A percentile compares a stretch with the other conserved stretches of the same genome.
These are phyloP conservation scores for Acer saccharum DNA, from an alignment of 345 rosid genomes.

Conservation along the genomic window DNA sequence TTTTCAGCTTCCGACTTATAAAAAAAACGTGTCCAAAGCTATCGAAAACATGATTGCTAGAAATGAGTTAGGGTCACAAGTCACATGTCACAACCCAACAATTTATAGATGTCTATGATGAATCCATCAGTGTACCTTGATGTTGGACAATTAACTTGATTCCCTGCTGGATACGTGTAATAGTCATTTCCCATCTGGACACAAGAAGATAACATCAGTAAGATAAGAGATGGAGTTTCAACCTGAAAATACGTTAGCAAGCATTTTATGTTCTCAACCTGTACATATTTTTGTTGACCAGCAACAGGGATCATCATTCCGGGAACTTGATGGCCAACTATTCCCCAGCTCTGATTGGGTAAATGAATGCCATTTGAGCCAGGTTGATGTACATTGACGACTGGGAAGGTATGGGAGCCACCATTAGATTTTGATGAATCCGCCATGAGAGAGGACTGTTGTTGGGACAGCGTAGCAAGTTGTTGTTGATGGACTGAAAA, in stretches of 20 bases:
- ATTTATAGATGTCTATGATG: background rate
- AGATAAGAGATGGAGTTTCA: slow-evolving; percentile 13
- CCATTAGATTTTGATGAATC: slow-evolving; percentile 32
- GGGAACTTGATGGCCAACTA: slow-evolving; percentile 38
- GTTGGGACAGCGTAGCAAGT: slow-evolving; percentile 48
- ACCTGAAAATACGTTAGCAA: background rate
- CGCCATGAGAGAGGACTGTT: slow-evolving; percentile 36
- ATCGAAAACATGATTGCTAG: background rate
- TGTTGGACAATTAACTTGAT: slow-evolving; percentile 33
- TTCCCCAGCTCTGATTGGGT: slow-evolving; percentile 26
- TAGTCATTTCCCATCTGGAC: slow-evolving; percentile 45
- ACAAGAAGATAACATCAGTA: slow-evolving; percentile 9
- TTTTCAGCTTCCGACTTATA: background rate
- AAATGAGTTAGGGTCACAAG: background rate
- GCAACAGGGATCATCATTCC: slow-evolving; percentile 28
- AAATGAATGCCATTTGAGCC: slow-evolving; percentile 24
- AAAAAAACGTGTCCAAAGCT: background rate
- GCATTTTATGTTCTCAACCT: slow-evolving; percentile 32
- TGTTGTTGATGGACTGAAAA: slow-evolving; percentile 55
- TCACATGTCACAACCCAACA: background rate
- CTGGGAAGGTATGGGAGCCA: slow-evolving; percentile 25
- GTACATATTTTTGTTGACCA: slow-evolving; percentile 32
- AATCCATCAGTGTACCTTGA: slow-evolving; percentile 35
- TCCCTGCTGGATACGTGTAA: slow-evolving; percentile 29
- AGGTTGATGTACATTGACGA: slow-evolving; percentile 14